These are phyloP conservation scores for Calvatia gigantea DNA, from an alignment of 768 basidiomycete species.

Conservation along the genomic window DNA sequence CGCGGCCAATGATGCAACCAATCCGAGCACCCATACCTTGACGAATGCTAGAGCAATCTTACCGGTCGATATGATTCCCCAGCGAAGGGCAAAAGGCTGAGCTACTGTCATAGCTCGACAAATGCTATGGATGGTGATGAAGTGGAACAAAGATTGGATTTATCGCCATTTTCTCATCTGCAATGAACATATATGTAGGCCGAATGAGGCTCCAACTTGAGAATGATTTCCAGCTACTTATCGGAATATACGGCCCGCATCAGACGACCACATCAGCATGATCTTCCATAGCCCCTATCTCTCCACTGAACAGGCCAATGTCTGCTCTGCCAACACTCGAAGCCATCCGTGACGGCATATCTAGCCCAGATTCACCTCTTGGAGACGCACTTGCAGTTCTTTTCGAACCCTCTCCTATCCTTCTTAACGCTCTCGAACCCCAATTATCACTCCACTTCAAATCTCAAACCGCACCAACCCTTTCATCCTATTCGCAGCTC, in stretches of 20 bases:
- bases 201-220: too few relatives aligned
- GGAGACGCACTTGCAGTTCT: constrained; percentile 27
- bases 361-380: constrained; percentile 34
- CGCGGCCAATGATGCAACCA: not conserved
- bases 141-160: constrained; percentile 1
- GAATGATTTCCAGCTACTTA: too few relatives aligned
- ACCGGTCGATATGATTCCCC: constrained; percentile 90
- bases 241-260: constrained; percentile 13
- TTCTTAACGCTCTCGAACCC: constrained; percentile 51
- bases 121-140: not conserved
- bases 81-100: constrained; percentile 50
- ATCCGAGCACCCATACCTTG: constrained; percentile 38
- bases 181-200: not conserved
- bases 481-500: constrained; percentile 48
- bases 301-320: constrained; percentile 17
- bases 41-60: constrained; percentile 65
- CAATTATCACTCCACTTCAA: constrained; percentile 35
- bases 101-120: constrained; percentile 24
- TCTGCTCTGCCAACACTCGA: constrained; percentile 30
- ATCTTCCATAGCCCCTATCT: constrained; percentile 4
- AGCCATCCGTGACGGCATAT: constrained; percentile 26
- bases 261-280: not conserved
- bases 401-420: constrained; percentile 68
- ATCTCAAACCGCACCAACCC: constrained; percentile 14
- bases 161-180: constrained; percentile 1